Evolutionary conservation across 2,329 filamentous ascomycete genomes (phyloP).

Genomic region (Trichoderma sp.): DNA sequence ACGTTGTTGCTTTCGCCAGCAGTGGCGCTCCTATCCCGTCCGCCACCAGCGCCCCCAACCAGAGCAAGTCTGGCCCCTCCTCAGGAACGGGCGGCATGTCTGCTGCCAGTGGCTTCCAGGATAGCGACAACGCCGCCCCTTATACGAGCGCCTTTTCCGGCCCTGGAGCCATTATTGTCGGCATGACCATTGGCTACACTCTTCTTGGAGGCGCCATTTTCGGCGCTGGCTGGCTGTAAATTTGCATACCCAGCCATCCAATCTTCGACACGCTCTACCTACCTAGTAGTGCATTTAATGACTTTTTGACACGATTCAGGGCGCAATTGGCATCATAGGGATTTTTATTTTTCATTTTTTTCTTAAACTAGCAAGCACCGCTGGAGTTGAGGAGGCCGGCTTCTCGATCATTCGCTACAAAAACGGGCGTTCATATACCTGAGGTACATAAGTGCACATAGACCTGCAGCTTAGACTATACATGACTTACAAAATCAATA

Average conservation of each 20-base stretch:
- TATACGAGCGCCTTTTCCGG: conserved; percentile 27
- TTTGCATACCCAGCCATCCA: too few species aligned
- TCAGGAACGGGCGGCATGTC: conserved; percentile 33
- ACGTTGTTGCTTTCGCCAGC: conserved; percentile 56
- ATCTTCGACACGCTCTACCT: neutral
- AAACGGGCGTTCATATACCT: conserved; percentile 22
- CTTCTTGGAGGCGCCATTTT: conserved; percentile 30
- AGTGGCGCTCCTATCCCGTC: conserved; percentile 55
- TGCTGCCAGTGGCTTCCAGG: conserved; percentile 42
- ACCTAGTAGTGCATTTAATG: neutral
- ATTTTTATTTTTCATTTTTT: neutral
- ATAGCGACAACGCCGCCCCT: conserved; percentile 31
- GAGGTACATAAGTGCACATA: conserved; percentile 24
- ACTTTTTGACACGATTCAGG: neutral
- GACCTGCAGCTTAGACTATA: conserved; percentile 7
- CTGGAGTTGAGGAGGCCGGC: conserved; percentile 24
- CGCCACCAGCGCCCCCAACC: conserved; percentile 49
- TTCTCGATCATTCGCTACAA: conserved; percentile 13
- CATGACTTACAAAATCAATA: neutral
- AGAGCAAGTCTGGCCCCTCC: conserved; percentile 34
- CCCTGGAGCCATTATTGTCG: conserved; percentile 30
- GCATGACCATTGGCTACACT: conserved; percentile 34
- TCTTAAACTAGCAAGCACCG: conserved; percentile 21
- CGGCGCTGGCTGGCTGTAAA: conserved; percentile 25
- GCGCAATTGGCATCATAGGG: conserved; percentile 9